Base-by-base conservation (phyloP, 1,139 yeast genomes). In the Lodderomyces elongisporus region DNA sequence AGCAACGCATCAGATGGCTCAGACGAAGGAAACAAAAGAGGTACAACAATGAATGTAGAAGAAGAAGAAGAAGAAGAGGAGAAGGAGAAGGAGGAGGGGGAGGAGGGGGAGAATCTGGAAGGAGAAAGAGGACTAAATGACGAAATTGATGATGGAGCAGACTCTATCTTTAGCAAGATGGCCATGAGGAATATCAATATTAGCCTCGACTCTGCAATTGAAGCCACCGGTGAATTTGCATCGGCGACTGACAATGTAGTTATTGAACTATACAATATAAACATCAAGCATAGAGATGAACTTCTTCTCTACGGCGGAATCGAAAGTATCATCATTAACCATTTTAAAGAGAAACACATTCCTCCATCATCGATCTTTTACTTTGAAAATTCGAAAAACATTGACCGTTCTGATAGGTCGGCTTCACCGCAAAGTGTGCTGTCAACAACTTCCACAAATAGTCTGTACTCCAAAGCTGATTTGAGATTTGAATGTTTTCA, bases 401-500 rank as follows among this genome's bases (percentile, higher is more conserved):
- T 18, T 3, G 25, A 17, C 12, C 26, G 32, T 3, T 23, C 29
- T 12, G 20, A 28, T 10, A 14, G 25, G 14, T 31, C 44, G 1
- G 28, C 27, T 5, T 36, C 45, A 2, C 39, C 44, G 3, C 23
- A 22, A 16, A 38, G 39, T 29, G 16, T 33, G 8, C 36, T 35
- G 27, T 34, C 41, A 9, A 21, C 31, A 12, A 25, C 43, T 8
- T 29, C 20, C 34, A 35, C n/a, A 34, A 32, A 17, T 6, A 33
- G 20, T 27, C 25, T 21, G 8, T 37, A 36, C 5, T 12, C 45
- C 1, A 66, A 65, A 31, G 70, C 74, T 4, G 84, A 77, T 43
- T 36, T 77, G 1, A 50, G 79, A 16, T 74, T 77, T 46, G 83
- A 78, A 44, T 41, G 66, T n/a, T 62, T 65, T 33, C 45, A 52